A percentile compares a stretch with the other conserved stretches of the same genome.
phyloP scores from a whole-genome alignment of 371 early-diverging fungal species.

The Lichtheimia ramosa region DNA sequence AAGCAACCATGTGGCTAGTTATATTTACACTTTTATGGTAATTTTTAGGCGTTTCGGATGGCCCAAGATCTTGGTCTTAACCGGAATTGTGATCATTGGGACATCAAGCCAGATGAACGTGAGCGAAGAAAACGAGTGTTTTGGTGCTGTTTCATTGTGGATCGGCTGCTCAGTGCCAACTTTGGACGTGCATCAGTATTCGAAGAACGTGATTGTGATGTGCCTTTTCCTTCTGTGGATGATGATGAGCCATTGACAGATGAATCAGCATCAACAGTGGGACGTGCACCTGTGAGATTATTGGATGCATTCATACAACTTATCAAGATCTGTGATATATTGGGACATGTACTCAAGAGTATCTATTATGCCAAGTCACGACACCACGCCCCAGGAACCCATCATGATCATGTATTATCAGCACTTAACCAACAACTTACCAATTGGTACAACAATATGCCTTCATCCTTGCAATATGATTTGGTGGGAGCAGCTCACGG shows the following conservation, averaged over 20 bases:
- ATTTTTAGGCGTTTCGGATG: slow-evolving; percentile 46
- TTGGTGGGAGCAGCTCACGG: slow-evolving; percentile 11
- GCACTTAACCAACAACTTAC: slow-evolving; percentile 36
- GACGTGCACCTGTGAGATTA: slow-evolving; percentile 16
- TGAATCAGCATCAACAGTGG: slow-evolving; percentile 13
- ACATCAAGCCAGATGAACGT: slow-evolving; percentile 36
- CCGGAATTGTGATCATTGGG: slow-evolving; percentile 49
- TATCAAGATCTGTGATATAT: slow-evolving; percentile 39
- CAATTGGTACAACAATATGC: slow-evolving; percentile 46
- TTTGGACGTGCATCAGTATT: slow-evolving; percentile 47
- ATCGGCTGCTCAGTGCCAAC: slow-evolving; percentile 39
- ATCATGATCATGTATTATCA: slow-evolving; percentile 31
- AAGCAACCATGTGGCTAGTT: not conserved
- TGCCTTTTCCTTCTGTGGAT: slow-evolving; percentile 43
- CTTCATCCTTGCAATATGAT: slow-evolving; percentile 34
- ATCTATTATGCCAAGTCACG: slow-evolving; percentile 42
- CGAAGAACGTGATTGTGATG: slow-evolving; percentile 49
- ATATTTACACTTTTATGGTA: not conserved
- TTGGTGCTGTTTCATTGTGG: slow-evolving; percentile 53
- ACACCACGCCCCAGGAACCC: slow-evolving; percentile 18
- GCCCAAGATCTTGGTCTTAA: slow-evolving; percentile 51
- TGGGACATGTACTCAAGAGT: slow-evolving; percentile 46
- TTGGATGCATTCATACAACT: slow-evolving; percentile 36
- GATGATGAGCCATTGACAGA: slow-evolving; percentile 19
- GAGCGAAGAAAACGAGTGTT: slow-evolving; percentile 48